phyloP scores from a whole-genome alignment of 1,284 basidiomycete species.

The Papiliotrema nemorosa region DNA sequence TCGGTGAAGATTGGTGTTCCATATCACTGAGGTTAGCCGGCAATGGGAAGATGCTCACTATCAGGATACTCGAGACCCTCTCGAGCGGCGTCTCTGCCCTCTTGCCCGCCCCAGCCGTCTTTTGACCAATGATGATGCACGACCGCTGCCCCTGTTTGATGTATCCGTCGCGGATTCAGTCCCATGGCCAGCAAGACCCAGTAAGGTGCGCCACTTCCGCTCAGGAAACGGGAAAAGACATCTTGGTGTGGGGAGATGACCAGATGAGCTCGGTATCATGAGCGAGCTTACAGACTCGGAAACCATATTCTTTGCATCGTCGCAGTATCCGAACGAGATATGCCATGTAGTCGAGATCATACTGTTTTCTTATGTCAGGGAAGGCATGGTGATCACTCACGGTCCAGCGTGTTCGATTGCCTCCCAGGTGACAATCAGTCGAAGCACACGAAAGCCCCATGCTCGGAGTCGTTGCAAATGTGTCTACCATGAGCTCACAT shows the following conservation, averaged over 20 bases:
- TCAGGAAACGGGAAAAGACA: constrained; percentile 31
- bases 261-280: constrained; percentile 1
- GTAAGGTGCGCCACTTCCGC: constrained; percentile 33
- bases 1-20: constrained; percentile 34
- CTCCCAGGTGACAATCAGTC: constrained; percentile 93
- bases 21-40: constrained; percentile 28
- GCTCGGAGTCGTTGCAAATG: constrained; percentile 78
- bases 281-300: constrained; percentile 62
- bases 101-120: constrained; percentile 22
- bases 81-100: constrained; percentile 17
- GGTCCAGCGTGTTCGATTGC: constrained; percentile 88
- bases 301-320: constrained; percentile 88
- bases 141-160: constrained; percentile 28
- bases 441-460: constrained; percentile 90
- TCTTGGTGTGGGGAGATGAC: constrained; percentile 39
- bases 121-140: constrained; percentile 24
- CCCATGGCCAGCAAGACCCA: constrained; percentile 32
- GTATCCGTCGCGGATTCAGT: constrained; percentile 25
- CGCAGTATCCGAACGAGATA: constrained; percentile 80
- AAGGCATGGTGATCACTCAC: constrained; percentile 57
- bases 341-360: constrained; percentile 87
- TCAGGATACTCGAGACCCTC: constrained; percentile 28
- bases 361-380: constrained; percentile 63
- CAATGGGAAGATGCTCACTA: constrained; percentile 16
- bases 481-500: constrained; percentile 54